A percentile compares a stretch with the other conserved stretches of the same genome.
phyloP scores from a whole-genome alignment of 2,329 filamentous ascomycete species.

The Botryotinia convoluta region DNA sequence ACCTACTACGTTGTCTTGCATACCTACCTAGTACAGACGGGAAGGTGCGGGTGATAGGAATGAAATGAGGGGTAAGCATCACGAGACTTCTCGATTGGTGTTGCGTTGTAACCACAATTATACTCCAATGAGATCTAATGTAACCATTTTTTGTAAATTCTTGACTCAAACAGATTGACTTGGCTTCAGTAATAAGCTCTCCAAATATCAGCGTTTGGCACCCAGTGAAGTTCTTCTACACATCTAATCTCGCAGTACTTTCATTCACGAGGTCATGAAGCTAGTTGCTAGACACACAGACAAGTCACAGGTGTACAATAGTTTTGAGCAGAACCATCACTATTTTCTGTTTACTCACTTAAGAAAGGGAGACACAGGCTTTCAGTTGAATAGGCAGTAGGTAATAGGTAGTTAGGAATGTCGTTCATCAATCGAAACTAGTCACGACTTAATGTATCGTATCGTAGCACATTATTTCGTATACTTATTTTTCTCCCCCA shows the following conservation, averaged over 20 bases:
- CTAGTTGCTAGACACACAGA: background rate
- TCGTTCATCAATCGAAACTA: background rate
- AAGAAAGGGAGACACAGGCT: background rate
- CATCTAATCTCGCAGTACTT: background rate
- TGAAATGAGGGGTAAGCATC: conserved; percentile 20
- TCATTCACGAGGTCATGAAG: background rate
- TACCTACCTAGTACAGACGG: background rate
- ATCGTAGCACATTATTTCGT: background rate
- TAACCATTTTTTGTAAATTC: background rate
- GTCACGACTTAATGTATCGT: background rate
- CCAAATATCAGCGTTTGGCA: background rate
- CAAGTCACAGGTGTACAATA: background rate
- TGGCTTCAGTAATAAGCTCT: background rate
- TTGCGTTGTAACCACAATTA: background rate
- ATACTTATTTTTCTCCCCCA: background rate
- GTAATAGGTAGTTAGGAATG: background rate
- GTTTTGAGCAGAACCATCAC: background rate
- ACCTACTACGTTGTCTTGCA: background rate
- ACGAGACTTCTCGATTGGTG: conserved; percentile 8
- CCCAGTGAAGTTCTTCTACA: background rate
- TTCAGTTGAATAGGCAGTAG: background rate
- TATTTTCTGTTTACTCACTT: background rate
- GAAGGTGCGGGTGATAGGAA: conserved; percentile 2
- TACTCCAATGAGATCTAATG: background rate
- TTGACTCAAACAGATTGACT: background rate